Evolutionary conservation across 306 rosid species (phyloP).

Genomic region (Psophocarpus tetragonolobus): DNA sequence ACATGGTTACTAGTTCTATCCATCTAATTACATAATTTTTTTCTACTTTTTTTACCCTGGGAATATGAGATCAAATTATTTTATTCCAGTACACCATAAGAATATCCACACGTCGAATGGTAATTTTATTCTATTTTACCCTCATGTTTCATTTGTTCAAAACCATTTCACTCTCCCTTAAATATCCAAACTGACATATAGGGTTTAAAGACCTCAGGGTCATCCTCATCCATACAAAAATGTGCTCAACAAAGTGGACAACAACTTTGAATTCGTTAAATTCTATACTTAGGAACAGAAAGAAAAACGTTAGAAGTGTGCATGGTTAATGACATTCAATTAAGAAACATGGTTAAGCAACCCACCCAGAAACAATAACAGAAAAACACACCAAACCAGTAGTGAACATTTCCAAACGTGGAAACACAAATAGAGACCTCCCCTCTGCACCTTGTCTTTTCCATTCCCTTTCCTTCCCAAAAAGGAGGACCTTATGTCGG

Average conservation of each 20-base stretch:
- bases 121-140: background rate
- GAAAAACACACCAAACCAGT: slow-evolving; percentile 46
- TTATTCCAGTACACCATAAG: background rate
- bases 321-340: slow-evolving; percentile 41
- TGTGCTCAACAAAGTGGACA: background rate
- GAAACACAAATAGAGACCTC: slow-evolving; percentile 15
- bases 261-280: slow-evolving; percentile 29
- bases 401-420: slow-evolving; percentile 38
- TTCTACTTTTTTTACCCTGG: background rate
- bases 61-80: background rate
- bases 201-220: background rate
- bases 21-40: background rate
- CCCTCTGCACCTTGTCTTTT: slow-evolving; percentile 36
- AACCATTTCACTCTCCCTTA: background rate
- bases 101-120: background rate
- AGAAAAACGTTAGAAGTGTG: slow-evolving; percentile 37
- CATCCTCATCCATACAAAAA: slow-evolving; percentile 15
- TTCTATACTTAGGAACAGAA: slow-evolving; percentile 36
- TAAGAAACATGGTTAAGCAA: slow-evolving; percentile 36
- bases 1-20: background rate
- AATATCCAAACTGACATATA: background rate
- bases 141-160: background rate
- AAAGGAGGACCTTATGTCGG: background rate
- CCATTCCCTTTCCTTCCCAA: background rate
- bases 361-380: slow-evolving; percentile 37